Evolutionary conservation across 805 yeast genomes (phyloP), one percentile per base, ranked within the genome.

Genomic region (Kuraishia floccosa): DNA sequence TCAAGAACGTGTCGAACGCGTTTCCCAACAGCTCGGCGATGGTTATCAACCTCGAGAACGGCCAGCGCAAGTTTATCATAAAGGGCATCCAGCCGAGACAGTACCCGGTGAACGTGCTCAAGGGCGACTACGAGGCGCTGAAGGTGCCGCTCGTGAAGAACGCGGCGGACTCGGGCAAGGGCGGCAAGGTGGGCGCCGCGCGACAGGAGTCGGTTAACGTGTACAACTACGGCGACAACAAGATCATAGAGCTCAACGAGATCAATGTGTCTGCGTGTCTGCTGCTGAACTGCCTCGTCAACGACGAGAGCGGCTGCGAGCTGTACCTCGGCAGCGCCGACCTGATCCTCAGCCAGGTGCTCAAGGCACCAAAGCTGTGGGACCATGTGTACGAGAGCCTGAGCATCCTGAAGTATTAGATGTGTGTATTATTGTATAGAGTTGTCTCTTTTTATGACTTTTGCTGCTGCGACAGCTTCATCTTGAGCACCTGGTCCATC

Each of bases 31-130:
- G 95, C 3, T 78, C 83, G 31, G 97, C 98, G 1, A 87, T 86
- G 89, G 97, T 91, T 11, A 72, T 89, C 16, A 71, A 72, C 32
- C 63, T 72, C 25, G 67, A 74, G 5, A 63, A 72, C 10, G 76
- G 79, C 2, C 68, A 69, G 36, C 77, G 84, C 46, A 81, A 78
- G 51, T 91, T 91, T 47, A 84, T 91, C 27, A 91, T 91, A 46
- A 83, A 83, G 54, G 97, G 98, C 9, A 83, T 91, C 35, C 86
- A 82, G 50, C 97, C 98, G 17, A 70, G 98, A 43, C 61, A 61
- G 28, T 60, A 54, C 30, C 66, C 77, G 2, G 76, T 78, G 21
- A 56, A 54, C 30, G 45, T 68, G 4, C 57, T 52, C 30, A 62
- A 58, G 8, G 76, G 72, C 3, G 65, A 64, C 30, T 38, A 39